These are phyloP conservation scores for Phylloporus sp. DNA, from an alignment of 768 basidiomycete genomes.

Conservation along the genomic window DNA sequence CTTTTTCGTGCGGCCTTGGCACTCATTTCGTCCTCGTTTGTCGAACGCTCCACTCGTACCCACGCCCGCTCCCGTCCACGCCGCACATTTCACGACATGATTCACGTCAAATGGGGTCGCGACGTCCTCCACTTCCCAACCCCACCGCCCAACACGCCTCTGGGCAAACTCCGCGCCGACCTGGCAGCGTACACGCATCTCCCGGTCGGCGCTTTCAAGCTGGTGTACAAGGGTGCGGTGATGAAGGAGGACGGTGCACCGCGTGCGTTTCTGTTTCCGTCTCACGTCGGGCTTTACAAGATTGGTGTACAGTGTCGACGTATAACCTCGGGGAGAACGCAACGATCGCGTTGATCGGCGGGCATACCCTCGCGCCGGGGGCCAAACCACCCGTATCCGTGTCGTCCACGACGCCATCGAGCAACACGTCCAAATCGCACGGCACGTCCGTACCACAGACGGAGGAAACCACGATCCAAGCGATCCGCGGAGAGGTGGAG, in stretches of 20 bases:
- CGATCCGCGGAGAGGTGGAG: conserved; percentile 39
- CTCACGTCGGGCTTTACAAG: not conserved
- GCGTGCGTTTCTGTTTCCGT: conserved; percentile 37
- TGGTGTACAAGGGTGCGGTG: conserved; percentile 86
- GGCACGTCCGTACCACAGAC: conserved; percentile 27
- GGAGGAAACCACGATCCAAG: conserved; percentile 33
- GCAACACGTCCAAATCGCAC: not conserved
- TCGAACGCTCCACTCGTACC: not conserved
- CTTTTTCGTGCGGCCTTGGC: conserved; percentile 23
- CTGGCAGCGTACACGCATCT: conserved; percentile 76
- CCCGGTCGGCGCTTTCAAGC: conserved; percentile 65
- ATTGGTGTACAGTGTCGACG: conserved; percentile 51
- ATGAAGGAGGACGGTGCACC: conserved; percentile 77
- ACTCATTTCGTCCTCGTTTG: conserved; percentile 14
- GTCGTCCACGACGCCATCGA: too few relatives aligned
- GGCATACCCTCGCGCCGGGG: conserved; percentile 26
- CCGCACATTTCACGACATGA: conserved; percentile 28
- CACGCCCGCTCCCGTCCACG: conserved; percentile 2
- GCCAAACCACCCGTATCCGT: not conserved
- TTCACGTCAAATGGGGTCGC: conserved; percentile 47
- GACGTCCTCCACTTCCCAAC: conserved; percentile 49
- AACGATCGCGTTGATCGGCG: conserved; percentile 65
- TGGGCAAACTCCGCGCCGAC: conserved; percentile 51
- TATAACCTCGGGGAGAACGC: conserved; percentile 70
- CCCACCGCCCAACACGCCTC: conserved; percentile 53